Percentiles rank a stretch among this genome's conserved stretches.
phyloP scores from a whole-genome alignment of 1,139 yeast species.

The Blastobotrys capitulatus region DNA sequence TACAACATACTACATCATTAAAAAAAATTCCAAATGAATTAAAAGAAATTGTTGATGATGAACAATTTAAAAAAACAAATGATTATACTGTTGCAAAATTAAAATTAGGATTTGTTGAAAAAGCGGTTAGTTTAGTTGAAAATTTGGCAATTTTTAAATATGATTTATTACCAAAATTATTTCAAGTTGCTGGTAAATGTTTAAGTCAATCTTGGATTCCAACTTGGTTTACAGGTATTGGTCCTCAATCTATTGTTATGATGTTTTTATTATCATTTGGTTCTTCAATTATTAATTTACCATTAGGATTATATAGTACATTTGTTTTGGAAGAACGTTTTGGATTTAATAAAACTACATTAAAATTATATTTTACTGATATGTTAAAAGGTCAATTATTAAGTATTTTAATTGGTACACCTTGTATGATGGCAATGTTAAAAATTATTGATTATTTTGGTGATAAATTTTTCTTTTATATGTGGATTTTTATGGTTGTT shows the following conservation, averaged over 20 bases:
- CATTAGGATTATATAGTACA: conserved; percentile 66
- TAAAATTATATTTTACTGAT: conserved; percentile 66
- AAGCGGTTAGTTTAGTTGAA: conserved; percentile 48
- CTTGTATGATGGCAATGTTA: conserved; percentile 67
- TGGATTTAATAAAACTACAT: conserved; percentile 86
- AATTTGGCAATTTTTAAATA: conserved; percentile 54
- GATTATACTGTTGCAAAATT: conserved; percentile 80
- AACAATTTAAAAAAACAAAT: conserved; percentile 74
- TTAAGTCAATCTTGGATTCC: conserved; percentile 34
- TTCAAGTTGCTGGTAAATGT: conserved; percentile 49
- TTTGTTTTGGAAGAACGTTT: conserved; percentile 88
- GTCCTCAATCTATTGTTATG: conserved; percentile 58
- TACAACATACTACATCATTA: conserved; percentile 50
- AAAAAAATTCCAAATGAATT: conserved; percentile 46
- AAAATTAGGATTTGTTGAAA: conserved; percentile 56
- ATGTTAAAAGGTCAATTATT: conserved; percentile 55
- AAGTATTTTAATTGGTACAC: conserved; percentile 57
- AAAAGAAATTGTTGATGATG: conserved; percentile 51
- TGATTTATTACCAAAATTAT: conserved; percentile 64
- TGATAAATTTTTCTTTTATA: conserved; percentile 70
- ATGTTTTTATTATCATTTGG: conserved; percentile 45
- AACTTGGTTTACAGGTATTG: conserved; percentile 30
- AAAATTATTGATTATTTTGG: conserved; percentile 79
- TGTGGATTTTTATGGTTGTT: conserved; percentile 63
- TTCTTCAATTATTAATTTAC: conserved; percentile 53